Percentiles rank a stretch among this genome's conserved stretches.
phyloP scores from a whole-genome alignment of 176 grass and related monocot species.

The Alopecurus myosuroides region DNA sequence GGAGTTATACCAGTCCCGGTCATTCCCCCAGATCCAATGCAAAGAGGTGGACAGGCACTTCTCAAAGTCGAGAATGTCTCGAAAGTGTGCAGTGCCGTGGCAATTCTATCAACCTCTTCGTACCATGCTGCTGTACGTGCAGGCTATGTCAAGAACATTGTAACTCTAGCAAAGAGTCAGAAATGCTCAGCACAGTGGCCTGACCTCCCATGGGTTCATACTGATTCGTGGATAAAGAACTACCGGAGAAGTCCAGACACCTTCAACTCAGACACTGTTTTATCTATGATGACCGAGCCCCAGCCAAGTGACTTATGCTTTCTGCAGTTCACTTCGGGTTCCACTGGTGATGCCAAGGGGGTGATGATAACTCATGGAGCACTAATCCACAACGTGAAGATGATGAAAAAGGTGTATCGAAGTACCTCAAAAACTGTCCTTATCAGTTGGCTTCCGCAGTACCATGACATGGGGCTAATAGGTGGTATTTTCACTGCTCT shows the following conservation, averaged over 20 bases:
- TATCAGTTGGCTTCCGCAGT: slow-evolving; percentile 80
- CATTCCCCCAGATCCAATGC: slow-evolving; percentile 71
- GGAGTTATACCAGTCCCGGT: slow-evolving; percentile 63
- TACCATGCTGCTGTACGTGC: slow-evolving; percentile 66
- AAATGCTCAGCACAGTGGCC: slow-evolving; percentile 55
- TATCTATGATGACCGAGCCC: slow-evolving; percentile 22
- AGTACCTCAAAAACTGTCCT: slow-evolving; percentile 67
- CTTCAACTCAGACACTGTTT: slow-evolving; percentile 25
- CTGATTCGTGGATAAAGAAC: slow-evolving; percentile 61
- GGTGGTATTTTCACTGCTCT: slow-evolving; percentile 75
- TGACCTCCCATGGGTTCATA: slow-evolving; percentile 65
- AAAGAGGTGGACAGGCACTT: slow-evolving; percentile 59
- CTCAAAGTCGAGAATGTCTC: slow-evolving; percentile 69
- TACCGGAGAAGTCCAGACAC: slow-evolving; percentile 29
- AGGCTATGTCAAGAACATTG: slow-evolving; percentile 60
- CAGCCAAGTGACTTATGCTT: slow-evolving; percentile 56
- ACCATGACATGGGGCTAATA: slow-evolving; percentile 83
- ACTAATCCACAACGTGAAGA: slow-evolving; percentile 74
- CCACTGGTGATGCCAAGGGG: slow-evolving; percentile 73
- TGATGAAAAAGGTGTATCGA: slow-evolving; percentile 56
- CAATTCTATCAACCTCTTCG: slow-evolving; percentile 72
- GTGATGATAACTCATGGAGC: slow-evolving; percentile 83
- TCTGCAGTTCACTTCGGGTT: slow-evolving; percentile 78
- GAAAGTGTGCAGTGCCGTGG: slow-evolving; percentile 45
- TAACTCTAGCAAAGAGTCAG: slow-evolving; percentile 34